phyloP scores from a whole-genome alignment of 139 green algal genomes.

The Diplosphaera chodatii region DNA sequence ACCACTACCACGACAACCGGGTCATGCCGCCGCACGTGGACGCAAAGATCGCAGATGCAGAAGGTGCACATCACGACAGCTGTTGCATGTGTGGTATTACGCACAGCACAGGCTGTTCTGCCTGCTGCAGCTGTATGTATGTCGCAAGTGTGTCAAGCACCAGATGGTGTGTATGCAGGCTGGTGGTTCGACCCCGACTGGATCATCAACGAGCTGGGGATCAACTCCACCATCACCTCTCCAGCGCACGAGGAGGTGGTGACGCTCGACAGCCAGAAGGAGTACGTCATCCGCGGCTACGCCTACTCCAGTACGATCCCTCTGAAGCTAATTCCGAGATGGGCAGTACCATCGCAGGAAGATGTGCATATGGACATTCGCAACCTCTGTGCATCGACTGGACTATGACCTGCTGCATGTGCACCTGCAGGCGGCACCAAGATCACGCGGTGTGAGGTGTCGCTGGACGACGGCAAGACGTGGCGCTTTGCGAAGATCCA shows the following conservation, averaged over 20 bases:
- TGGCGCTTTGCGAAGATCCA: constrained; percentile 76
- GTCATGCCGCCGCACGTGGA: constrained; percentile 92
- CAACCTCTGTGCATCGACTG: too few relatives aligned
- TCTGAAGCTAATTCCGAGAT: too few relatives aligned
- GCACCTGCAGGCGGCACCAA: constrained; percentile 68
- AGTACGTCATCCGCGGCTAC: constrained; percentile 71
- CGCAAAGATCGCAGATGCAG: constrained; percentile 72
- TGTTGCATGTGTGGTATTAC: too few relatives aligned
- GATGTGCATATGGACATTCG: too few relatives aligned
- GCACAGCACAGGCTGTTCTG: too few relatives aligned
- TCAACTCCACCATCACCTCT: constrained; percentile 85
- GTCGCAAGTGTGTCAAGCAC: too few relatives aligned
- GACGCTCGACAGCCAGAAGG: constrained; percentile 33
- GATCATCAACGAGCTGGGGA: constrained; percentile 99
- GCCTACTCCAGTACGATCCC: constrained; percentile 84
- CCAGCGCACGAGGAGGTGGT: constrained; percentile 89
- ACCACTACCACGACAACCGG: constrained; percentile 97
- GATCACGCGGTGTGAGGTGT: constrained; percentile 90
- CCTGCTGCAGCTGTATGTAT: too few relatives aligned
- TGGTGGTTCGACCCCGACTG: constrained; percentile 98
- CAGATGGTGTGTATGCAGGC: too few relatives aligned
- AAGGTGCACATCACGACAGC: constrained; percentile 61
- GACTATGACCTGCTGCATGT: too few relatives aligned
- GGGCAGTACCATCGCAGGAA: too few relatives aligned
- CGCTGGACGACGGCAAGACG: constrained; percentile 73